These are phyloP conservation scores for Cardiosporidium cionae DNA, from an alignment of 169 alveolate species.

Conservation along the genomic window DNA sequence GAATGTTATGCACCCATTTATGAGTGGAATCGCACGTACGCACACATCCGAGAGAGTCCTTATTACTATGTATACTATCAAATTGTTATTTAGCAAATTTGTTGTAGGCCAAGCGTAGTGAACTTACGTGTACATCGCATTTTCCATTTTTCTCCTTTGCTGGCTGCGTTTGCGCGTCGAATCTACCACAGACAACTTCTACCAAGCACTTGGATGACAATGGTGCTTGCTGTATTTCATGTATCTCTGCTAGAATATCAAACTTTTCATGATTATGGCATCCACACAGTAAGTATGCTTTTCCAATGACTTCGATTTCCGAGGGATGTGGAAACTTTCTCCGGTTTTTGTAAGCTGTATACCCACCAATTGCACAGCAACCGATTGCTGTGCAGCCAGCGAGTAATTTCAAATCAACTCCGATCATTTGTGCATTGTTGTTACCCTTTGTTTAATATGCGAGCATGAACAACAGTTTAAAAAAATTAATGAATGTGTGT, in stretches of 20 bases:
- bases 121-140: slow-evolving; percentile 4
- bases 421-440: slow-evolving; percentile 5
- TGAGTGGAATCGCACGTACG: neutral
- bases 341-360: slow-evolving; percentile 2
- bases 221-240: slow-evolving; percentile 29
- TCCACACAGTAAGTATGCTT: slow-evolving; percentile 4
- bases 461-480: too few relatives aligned
- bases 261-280: slow-evolving; percentile 49
- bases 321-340: slow-evolving; percentile 25
- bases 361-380: slow-evolving; percentile 11
- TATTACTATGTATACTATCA: neutral
- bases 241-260: slow-evolving; percentile 47
- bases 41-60: neutral
- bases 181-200: slow-evolving; percentile 44
- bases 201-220: slow-evolving; percentile 30
- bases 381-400: slow-evolving; percentile 26
- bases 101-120: neutral
- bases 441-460: too few relatives aligned
- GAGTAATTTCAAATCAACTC: slow-evolving; percentile 14
- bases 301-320: slow-evolving; percentile 4
- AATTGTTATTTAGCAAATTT: neutral
- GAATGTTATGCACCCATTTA: neutral
- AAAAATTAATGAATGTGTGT: too few relatives aligned
- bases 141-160: neutral
- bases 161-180: slow-evolving; percentile 18